A percentile compares a stretch with the other conserved stretches of the same genome.
These are phyloP conservation scores for Fusarium lateritium DNA, from an alignment of 2,329 filamentous ascomycete genomes.

Conservation along the genomic window DNA sequence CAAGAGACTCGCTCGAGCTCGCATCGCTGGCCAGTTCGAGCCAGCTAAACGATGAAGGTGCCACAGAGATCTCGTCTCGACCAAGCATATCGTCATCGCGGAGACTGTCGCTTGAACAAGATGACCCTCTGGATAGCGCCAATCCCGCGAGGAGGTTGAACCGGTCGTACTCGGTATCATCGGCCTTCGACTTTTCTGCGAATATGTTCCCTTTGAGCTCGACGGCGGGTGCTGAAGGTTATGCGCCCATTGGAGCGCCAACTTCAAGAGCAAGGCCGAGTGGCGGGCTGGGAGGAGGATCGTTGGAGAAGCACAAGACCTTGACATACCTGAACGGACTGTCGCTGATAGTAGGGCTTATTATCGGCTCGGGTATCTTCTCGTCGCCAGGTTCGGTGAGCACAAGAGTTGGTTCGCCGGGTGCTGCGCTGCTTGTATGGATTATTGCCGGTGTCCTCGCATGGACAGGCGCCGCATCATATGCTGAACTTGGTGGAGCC, in stretches of 20 bases:
- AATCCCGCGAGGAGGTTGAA: slow-evolving; percentile 64
- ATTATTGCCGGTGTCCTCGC: slow-evolving; percentile 89
- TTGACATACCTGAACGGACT: slow-evolving; percentile 95
- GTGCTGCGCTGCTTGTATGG: slow-evolving; percentile 93
- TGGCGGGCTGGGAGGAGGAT: slow-evolving; percentile 77
- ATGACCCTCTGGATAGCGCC: slow-evolving; percentile 79
- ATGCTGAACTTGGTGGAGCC: slow-evolving; percentile 94
- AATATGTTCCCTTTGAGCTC: slow-evolving; percentile 94
- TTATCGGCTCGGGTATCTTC: slow-evolving; percentile 97
- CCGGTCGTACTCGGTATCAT: slow-evolving; percentile 90
- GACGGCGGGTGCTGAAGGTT: slow-evolving; percentile 78
- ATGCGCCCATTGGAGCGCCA: slow-evolving; percentile 88
- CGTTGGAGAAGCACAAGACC: slow-evolving; percentile 94
- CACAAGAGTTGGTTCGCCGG: slow-evolving; percentile 89
- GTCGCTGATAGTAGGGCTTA: slow-evolving; percentile 90
- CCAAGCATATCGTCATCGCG: slow-evolving; percentile 95
- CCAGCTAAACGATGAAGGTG: slow-evolving; percentile 65
- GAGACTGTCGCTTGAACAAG: slow-evolving; percentile 84
- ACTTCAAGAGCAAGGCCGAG: slow-evolving; percentile 65
- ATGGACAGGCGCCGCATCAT: slow-evolving; percentile 96
- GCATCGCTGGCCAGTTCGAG: slow-evolving; percentile 93
- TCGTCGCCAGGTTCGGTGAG: slow-evolving; percentile 95
- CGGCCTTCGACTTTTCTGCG: slow-evolving; percentile 94
- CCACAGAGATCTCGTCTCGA: slow-evolving; percentile 77
- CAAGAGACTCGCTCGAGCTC: slow-evolving; percentile 95